Evolutionary conservation across 441 rosid species (phyloP).

Genomic region (Kokia cookei): DNA sequence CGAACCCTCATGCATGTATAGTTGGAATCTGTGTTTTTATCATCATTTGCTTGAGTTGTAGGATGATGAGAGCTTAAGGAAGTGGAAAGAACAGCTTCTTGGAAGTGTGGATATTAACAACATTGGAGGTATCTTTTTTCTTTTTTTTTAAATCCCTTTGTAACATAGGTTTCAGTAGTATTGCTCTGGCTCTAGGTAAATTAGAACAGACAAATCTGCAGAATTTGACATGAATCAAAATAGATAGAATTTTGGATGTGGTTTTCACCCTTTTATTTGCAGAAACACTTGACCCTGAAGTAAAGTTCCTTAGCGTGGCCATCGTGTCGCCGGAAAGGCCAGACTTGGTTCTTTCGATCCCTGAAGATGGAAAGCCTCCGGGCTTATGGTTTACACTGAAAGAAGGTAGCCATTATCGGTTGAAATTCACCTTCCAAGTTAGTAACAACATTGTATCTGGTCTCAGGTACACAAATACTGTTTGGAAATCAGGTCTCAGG

Average conservation of each 20-base stretch:
- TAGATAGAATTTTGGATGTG: not conserved
- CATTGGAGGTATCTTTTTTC: slow-evolving; percentile 34
- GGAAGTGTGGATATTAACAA: slow-evolving; percentile 40
- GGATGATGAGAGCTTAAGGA: slow-evolving; percentile 61
- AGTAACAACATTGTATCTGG: slow-evolving; percentile 83
- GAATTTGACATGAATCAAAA: not conserved
- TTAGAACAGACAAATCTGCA: not conserved
- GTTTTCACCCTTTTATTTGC: not conserved
- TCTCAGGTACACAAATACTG: slow-evolving; percentile 70
- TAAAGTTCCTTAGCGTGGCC: slow-evolving; percentile 38
- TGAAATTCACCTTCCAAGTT: slow-evolving; percentile 69
- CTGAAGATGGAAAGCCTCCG: slow-evolving; percentile 60
- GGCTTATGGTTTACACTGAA: slow-evolving; percentile 86
- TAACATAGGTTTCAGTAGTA: not conserved
- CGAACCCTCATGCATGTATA: not conserved
- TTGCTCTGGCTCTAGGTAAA: not conserved
- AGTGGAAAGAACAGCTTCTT: slow-evolving; percentile 59
- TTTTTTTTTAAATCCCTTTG: not conserved
- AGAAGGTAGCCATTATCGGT: slow-evolving; percentile 73
- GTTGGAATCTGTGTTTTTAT: slow-evolving; percentile 33
- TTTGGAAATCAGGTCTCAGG: slow-evolving; percentile 70
- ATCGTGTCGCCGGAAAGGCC: slow-evolving; percentile 35
- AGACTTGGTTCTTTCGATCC: slow-evolving; percentile 36
- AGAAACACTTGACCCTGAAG: slow-evolving; percentile 46
- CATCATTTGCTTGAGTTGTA: not conserved